A percentile compares a stretch with the other conserved stretches of the same genome.
Conservation (phyloP, 345 rosid species). For the Gossypium herbaceum region DNA sequence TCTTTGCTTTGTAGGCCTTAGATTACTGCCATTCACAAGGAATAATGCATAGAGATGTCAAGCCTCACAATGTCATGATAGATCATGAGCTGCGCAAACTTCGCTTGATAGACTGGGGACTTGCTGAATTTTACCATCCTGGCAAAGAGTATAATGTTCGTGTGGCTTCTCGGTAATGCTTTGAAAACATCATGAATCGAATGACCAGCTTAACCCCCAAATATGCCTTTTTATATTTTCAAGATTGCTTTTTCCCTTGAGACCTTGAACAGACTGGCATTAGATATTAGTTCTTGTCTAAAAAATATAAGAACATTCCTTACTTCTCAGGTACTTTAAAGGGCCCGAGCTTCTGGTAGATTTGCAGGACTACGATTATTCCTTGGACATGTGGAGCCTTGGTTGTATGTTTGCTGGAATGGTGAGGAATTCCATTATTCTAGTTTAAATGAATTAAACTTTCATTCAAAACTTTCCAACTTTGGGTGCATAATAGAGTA, state of each 20-base stretch:
- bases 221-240: not conserved
- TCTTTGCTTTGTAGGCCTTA: slow-evolving; percentile 47
- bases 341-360: slow-evolving; percentile 98
- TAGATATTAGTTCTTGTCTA: not conserved
- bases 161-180: slow-evolving; percentile 71
- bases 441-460: not conserved
- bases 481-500: not conserved
- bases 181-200: not conserved
- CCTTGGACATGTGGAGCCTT: slow-evolving; percentile 99
- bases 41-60: slow-evolving; percentile 86
- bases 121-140: slow-evolving; percentile 85
- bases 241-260: not conserved
- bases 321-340: slow-evolving; percentile 66
- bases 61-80: slow-evolving; percentile 88
- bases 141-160: slow-evolving; percentile 82
- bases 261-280: not conserved
- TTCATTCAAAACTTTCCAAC: not conserved
- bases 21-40: slow-evolving; percentile 87
- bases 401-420: slow-evolving; percentile 99
- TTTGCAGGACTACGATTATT: slow-evolving; percentile 95
- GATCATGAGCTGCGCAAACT: slow-evolving; percentile 86
- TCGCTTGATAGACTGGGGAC: slow-evolving; percentile 84
- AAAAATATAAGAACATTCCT: not conserved
- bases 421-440: slow-evolving; percentile 47
- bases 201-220: not conserved